Base-by-base conservation (phyloP, 352 stramenopile species). In the Phytophthora vignae region DNA sequence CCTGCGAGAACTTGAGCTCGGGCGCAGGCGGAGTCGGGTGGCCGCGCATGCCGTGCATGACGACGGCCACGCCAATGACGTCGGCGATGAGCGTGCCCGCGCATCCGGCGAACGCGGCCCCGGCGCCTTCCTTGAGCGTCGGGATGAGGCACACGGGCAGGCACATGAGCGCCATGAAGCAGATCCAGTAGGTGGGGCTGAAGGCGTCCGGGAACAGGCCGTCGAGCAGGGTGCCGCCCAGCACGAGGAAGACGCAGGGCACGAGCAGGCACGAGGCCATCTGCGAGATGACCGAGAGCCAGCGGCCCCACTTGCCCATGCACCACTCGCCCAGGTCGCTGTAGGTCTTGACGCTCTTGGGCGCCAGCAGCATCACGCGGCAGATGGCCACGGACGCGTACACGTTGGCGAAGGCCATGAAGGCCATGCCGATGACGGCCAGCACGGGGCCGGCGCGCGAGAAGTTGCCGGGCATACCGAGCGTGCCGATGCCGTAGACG, bases 381-480 rank as follows among this genome's bases (percentile, higher is more conserved):
- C 70, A 80, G 54, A 76, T 67, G 4, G 55, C 66, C 25, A 83
- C 72, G 0, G 75, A 78, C 1, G 71, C 52, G 57, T 83, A 84
- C 8, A 81, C 63, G 73, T 84, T 84, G 59, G 76, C 76, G 31
- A 79, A 81, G 9, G 68, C 68, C 77, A 84, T 84, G 64, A 83
- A 84, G 14, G 69, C 25, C 49, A 79, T 44, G 14, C 77, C 81
- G 48, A 75, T 27, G 22, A 76, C 56, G 1, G 74, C 81, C 15
- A 84, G 57, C n/a, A 60, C 46, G 2, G 80, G 77, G 0, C 81
- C 81, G 3, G 79, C 71, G 12, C 81, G 81, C 9, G 81, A 67
- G 33, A 85, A 88, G 64, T 87, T 88, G 10, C 68, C 73, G 1
- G 82, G 79, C 69, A 89, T 86, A 71, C 82, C 76, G 59, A 90